Evolutionary conservation across 352 stramenopile genomes (phyloP).

Genomic region (Phytophthora cryptogea): DNA sequence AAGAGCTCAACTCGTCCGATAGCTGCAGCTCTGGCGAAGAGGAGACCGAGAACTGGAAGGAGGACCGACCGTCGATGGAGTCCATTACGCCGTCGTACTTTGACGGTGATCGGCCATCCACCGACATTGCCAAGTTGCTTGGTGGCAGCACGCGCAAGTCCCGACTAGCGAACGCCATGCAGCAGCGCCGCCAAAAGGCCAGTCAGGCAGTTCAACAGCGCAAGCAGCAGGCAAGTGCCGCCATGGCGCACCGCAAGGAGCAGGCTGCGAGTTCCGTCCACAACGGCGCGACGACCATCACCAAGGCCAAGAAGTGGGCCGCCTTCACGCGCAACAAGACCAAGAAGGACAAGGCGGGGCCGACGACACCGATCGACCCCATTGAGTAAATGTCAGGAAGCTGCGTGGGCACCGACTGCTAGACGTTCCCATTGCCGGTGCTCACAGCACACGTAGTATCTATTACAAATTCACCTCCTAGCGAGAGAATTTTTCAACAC

Average conservation of each 20-base stretch:
- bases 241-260: constrained; percentile 34
- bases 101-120: constrained; percentile 48
- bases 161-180: constrained; percentile 35
- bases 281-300: constrained; percentile 22
- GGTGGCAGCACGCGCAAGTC: constrained; percentile 30
- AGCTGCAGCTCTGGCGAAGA: constrained; percentile 40
- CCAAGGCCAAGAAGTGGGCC: constrained; percentile 44
- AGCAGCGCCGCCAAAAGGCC: constrained; percentile 40
- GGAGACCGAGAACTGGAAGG: constrained; percentile 30
- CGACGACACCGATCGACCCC: constrained; percentile 30
- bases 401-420: constrained; percentile 11
- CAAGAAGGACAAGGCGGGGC: constrained; percentile 19
- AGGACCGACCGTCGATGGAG: constrained; percentile 38
- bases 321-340: constrained; percentile 26
- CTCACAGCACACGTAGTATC: constrained; percentile 23
- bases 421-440: constrained; percentile 18
- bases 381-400: constrained; percentile 27
- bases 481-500: constrained; percentile 27
- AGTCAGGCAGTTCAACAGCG: constrained; percentile 36
- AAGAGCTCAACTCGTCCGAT: constrained; percentile 49
- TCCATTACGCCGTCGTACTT: constrained; percentile 39
- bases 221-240: constrained; percentile 30
- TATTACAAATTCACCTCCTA: constrained; percentile 34
- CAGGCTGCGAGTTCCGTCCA: constrained; percentile 18
- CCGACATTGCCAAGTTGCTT: constrained; percentile 50